Percentiles rank a stretch among this genome's conserved stretches.
Evolutionary conservation across 805 yeast genomes (phyloP).

Genomic region (Ogataea nakhonphanomensis): DNA sequence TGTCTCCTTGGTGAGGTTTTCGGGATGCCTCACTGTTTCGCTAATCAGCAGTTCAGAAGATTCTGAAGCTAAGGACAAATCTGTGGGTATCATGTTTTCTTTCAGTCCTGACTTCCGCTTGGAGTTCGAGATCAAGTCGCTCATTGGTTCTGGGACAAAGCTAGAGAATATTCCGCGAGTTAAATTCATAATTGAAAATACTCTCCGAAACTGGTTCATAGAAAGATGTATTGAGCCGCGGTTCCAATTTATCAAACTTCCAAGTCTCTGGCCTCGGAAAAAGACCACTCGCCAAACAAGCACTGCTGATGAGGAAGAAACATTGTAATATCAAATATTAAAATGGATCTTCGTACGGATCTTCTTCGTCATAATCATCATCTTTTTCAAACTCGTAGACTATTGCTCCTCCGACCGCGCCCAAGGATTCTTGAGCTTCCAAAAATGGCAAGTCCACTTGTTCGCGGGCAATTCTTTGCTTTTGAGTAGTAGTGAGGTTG

Average conservation of each 20-base stretch:
- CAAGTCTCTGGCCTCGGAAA: slow-evolving; percentile 81
- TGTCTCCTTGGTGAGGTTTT: slow-evolving; percentile 86
- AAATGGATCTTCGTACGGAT: slow-evolving; percentile 95
- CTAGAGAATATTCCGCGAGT: slow-evolving; percentile 92
- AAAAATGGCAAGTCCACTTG: slow-evolving; percentile 88
- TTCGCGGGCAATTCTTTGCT: slow-evolving; percentile 74
- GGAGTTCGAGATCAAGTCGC: slow-evolving; percentile 82
- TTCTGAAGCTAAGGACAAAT: slow-evolving; percentile 9
- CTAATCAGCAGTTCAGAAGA: slow-evolving; percentile 35
- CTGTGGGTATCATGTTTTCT: slow-evolving; percentile 78
- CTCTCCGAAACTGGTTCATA: slow-evolving; percentile 81
- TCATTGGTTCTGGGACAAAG: slow-evolving; percentile 90
- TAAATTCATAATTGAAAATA: slow-evolving; percentile 76
- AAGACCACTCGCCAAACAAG: slow-evolving; percentile 46
- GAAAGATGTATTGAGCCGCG: slow-evolving; percentile 94
- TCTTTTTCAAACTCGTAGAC: slow-evolving; percentile 95
- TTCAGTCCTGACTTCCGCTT: slow-evolving; percentile 88
- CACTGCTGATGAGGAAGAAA: slow-evolving; percentile 18
- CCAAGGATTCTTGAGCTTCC: slow-evolving; percentile 72
- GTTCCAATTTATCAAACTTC: slow-evolving; percentile 79
- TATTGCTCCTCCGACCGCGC: slow-evolving; percentile 85
- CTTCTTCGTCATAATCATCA: slow-evolving; percentile 97
- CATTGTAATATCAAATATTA: slow-evolving; percentile 29
- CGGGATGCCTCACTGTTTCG: slow-evolving; percentile 84
- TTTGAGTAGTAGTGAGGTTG: slow-evolving; percentile 70